Percentiles rank a stretch among this genome's conserved stretches.
phyloP scores from a whole-genome alignment of 2,329 filamentous ascomycete genomes.

The Alternaria sp. region DNA sequence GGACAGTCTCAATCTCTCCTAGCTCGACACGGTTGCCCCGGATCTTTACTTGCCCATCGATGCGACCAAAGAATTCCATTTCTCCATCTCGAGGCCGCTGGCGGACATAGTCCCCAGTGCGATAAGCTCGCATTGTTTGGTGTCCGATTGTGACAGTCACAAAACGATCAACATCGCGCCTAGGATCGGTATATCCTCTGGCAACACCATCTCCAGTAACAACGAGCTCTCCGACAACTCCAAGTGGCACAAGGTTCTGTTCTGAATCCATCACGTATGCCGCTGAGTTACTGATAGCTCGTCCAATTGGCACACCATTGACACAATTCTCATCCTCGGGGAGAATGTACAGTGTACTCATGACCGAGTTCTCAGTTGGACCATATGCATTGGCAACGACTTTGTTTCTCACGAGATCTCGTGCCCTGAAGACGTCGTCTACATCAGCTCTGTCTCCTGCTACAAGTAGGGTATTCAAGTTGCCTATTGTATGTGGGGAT shows the following conservation, averaged over 20 bases:
- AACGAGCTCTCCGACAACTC: conserved; percentile 31
- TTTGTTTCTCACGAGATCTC: conserved; percentile 4
- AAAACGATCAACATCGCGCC: conserved; percentile 26
- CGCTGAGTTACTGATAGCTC: conserved; percentile 22
- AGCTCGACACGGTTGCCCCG: conserved; percentile 36
- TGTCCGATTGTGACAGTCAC: background rate
- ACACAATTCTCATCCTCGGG: background rate
- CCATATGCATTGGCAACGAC: conserved; percentile 26
- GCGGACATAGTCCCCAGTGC: conserved; percentile 32
- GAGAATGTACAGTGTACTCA: conserved; percentile 55
- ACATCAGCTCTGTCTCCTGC: conserved; percentile 8
- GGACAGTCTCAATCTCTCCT: conserved; percentile 28
- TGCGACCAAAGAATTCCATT: conserved; percentile 25
- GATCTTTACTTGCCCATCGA: conserved; percentile 36
- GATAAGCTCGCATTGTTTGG: conserved; percentile 35
- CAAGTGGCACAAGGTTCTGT: conserved; percentile 20
- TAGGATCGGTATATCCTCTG: conserved; percentile 20
- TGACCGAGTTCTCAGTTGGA: conserved; percentile 23
- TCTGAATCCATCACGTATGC: conserved; percentile 8
- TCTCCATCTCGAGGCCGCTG: conserved; percentile 24
- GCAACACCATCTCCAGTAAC: conserved; percentile 26
- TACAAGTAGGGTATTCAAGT: background rate
- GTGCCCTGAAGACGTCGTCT: conserved; percentile 5
- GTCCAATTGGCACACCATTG: conserved; percentile 51
- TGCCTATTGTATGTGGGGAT: background rate